Percentiles rank a stretch among this genome's conserved stretches.
phyloP scores from a whole-genome alignment of 352 stramenopile species.

The Pythium diclinum region DNA sequence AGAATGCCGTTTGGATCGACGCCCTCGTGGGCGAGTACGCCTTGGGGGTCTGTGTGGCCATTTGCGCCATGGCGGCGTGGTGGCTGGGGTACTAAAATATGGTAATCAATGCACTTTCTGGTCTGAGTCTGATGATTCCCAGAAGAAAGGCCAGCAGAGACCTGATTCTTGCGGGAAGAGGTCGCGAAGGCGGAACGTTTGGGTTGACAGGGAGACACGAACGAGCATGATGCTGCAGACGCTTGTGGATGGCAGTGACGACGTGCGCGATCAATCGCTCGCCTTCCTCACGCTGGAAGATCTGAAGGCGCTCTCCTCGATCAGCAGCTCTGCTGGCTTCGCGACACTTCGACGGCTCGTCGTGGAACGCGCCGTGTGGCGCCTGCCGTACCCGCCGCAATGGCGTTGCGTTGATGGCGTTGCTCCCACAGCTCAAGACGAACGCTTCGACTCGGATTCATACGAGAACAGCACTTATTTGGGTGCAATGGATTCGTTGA shows the following conservation, averaged over 20 bases:
- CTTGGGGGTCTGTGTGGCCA: slow-evolving; percentile 6
- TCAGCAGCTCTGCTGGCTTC: not conserved
- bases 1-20: not conserved
- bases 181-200: no score
- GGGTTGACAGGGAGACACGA: no score
- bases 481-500: not conserved
- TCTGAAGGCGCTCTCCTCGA: slow-evolving; percentile 9
- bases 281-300: slow-evolving; percentile 17
- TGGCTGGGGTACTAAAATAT: slow-evolving; percentile 7
- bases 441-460: not conserved
- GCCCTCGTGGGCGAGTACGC: not conserved
- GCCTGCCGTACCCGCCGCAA: slow-evolving; percentile 14
- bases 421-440: not conserved
- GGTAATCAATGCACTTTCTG: no score
- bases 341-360: not conserved
- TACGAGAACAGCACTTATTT: slow-evolving; percentile 5
- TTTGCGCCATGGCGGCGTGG: slow-evolving; percentile 10
- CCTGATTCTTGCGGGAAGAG: not conserved
- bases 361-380: slow-evolving; percentile 7
- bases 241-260: slow-evolving; percentile 2
- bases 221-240: not conserved
- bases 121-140: not conserved
- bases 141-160: not conserved
- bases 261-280: slow-evolving; percentile 9
- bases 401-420: not conserved